Percentiles rank a stretch among this genome's conserved stretches.
Evolutionary conservation across 371 early-diverging fungal genomes (phyloP).

Genomic region (Mortierella polycephala): DNA sequence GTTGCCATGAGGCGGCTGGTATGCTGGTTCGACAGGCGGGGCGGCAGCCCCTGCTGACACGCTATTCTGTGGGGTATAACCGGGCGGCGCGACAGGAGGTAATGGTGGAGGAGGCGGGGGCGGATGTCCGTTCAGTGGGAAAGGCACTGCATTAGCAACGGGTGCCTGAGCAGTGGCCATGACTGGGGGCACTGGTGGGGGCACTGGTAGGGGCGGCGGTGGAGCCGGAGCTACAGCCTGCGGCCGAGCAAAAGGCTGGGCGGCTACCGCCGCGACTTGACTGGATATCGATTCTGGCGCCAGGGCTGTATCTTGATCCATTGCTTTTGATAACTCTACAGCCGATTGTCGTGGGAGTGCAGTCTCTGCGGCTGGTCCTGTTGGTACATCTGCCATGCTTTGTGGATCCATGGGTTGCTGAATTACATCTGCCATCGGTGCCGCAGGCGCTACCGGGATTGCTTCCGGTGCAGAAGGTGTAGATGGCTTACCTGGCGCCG

Average conservation of each 20-base stretch:
- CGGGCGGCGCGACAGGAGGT: constrained; percentile 22
- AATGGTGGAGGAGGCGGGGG: constrained; percentile 39
- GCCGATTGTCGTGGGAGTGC: not conserved
- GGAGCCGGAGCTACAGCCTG: constrained; percentile 1
- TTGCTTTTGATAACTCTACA: not conserved
- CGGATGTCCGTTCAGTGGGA: constrained; percentile 9
- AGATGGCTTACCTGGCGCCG: not conserved
- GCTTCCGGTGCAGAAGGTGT: not conserved
- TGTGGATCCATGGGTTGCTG: not conserved
- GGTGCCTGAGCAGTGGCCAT: not conserved
- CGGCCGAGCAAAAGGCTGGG: not conserved
- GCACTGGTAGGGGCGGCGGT: constrained; percentile 3
- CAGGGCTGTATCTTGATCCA: not conserved
- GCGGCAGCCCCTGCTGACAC: not conserved
- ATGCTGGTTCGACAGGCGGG: constrained; percentile 7
- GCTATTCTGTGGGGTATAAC: constrained; percentile 10
- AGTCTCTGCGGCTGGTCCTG: constrained; percentile 5
- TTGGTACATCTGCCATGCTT: not conserved
- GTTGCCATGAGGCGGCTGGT: constrained; percentile 14
- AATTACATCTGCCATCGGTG: not conserved
- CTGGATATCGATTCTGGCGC: not conserved
- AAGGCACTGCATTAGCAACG: not conserved
- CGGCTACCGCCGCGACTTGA: not conserved
- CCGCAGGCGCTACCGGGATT: not conserved
- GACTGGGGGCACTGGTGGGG: constrained; percentile 6